These are phyloP conservation scores for Osmanthus fragrans DNA, from an alignment of 257 asterid species.

Conservation along the genomic window DNA sequence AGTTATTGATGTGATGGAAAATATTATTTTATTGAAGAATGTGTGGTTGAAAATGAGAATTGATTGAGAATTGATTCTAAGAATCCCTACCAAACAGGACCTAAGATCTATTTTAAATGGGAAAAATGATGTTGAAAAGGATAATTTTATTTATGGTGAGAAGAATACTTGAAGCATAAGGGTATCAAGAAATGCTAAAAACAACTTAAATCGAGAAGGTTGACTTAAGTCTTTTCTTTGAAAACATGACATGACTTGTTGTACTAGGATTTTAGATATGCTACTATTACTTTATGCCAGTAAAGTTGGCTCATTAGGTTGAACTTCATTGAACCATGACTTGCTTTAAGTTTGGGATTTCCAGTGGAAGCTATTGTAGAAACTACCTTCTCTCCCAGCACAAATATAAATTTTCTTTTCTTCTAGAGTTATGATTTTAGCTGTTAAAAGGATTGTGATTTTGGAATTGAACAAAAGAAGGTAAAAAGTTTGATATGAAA, in stretches of 20 bases:
- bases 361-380: neutral
- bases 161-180: slow-evolving; percentile 3
- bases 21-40: too few relatives aligned
- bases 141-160: slow-evolving; percentile 1
- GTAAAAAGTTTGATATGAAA: neutral
- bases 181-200: slow-evolving; percentile 2
- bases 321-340: slow-evolving; percentile 1
- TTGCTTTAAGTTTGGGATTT: slow-evolving; percentile 9
- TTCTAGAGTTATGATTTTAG: slow-evolving; percentile 4
- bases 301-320: neutral
- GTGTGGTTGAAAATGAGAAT: too few relatives aligned
- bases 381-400: neutral
- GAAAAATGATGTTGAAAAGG: neutral
- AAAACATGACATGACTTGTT: neutral
- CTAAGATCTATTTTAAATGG: neutral
- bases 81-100: too few relatives aligned
- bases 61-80: too few relatives aligned
- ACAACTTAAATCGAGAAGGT: neutral
- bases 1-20: too few relatives aligned
- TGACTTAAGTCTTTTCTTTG: neutral
- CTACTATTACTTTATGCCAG: neutral
- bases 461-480: neutral
- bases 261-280: neutral
- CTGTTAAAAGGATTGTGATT: slow-evolving; percentile 2
- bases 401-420: neutral